Base-by-base conservation (phyloP, 2,329 filamentous ascomycete genomes). In the Aspergillus fumigatus region DNA sequence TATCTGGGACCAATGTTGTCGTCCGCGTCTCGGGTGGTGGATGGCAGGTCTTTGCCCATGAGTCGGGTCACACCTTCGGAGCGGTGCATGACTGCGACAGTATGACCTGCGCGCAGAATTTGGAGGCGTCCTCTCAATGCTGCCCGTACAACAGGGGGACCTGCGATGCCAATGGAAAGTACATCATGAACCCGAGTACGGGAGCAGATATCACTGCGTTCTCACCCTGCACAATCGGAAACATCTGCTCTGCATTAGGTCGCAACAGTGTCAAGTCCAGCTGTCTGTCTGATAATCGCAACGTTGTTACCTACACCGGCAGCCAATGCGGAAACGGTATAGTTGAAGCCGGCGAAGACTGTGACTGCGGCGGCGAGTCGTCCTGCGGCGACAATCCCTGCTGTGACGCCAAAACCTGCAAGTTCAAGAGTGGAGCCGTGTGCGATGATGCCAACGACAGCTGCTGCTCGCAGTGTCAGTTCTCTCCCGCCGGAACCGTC, bases 141-240 rank as follows among this genome's bases (percentile, higher is more conserved):
- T 99, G 94, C 66, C 94, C 92, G 0, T 79, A 96, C 7, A 88
- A 81, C 64, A 67, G 77, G 8, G 72, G 59, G 45, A 80, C 77
- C 0, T 99, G 94, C 72, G 80, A 95, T 72, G 94, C 94, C 23
- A 78, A 81, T 45, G 87, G 84, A n/a, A 75, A 82, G 58, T 99
- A 86, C 75, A 92, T 99, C 74, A 99, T 99, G 94, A 97, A 97
- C 71, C 94, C 94, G 0, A 94, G 89, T 10, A 94, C 93, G 1
- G 83, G 82, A 11, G 72, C 79, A 8, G 83, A 84, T 55, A 90
- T 97, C 70, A 88, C 82, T 0, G 77, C 82, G 45, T 99, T 99
- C 76, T 97, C 92, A 0, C 83, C 88, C 2, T 99, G 94, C 77
- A 89, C 87, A 25, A 83, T 99, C 62, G 94, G 94, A 61, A 97